These are phyloP conservation scores for Leptodermis oblonga DNA, from an alignment of 257 asterid genomes.

Conservation along the genomic window DNA sequence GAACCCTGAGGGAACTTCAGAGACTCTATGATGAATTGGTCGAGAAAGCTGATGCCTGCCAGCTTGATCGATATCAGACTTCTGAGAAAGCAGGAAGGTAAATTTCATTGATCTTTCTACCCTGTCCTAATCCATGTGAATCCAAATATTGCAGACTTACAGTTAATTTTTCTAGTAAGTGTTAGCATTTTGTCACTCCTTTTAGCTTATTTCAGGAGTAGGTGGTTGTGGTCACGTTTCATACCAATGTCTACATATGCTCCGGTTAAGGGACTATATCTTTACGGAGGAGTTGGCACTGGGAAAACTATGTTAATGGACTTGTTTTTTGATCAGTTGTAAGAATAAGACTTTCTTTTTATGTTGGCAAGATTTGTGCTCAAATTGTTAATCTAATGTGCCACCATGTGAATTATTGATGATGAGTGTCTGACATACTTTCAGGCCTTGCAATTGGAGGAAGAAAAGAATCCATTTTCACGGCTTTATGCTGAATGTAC, in stretches of 20 bases:
- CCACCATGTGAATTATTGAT: background rate
- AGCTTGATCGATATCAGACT: slow-evolving; percentile 63
- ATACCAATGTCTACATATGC: slow-evolving; percentile 51
- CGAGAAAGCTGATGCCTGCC: slow-evolving; percentile 66
- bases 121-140: background rate
- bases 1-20: slow-evolving; percentile 82
- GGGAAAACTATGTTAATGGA: slow-evolving; percentile 99
- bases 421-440: background rate
- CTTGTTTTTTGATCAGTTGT: slow-evolving; percentile 70
- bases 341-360: slow-evolving; percentile 22
- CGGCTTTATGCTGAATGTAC: slow-evolving; percentile 89
- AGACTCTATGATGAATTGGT: slow-evolving; percentile 81
- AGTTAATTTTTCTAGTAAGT: background rate
- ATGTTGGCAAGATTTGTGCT: background rate
- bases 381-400: background rate
- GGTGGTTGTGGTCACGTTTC: slow-evolving; percentile 97
- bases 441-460: slow-evolving; percentile 87
- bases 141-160: background rate
- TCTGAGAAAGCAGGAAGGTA: slow-evolving; percentile 78
- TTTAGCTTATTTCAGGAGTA: slow-evolving; percentile 47
- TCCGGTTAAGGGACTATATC: slow-evolving; percentile 91
- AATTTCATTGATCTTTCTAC: slow-evolving; percentile 7
- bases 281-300: slow-evolving; percentile 96
- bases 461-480: slow-evolving; percentile 95
- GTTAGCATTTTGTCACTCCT: background rate